Conservation (phyloP, 2,329 filamentous ascomycete species). For the Tolypocladium ovalisporum region DNA sequence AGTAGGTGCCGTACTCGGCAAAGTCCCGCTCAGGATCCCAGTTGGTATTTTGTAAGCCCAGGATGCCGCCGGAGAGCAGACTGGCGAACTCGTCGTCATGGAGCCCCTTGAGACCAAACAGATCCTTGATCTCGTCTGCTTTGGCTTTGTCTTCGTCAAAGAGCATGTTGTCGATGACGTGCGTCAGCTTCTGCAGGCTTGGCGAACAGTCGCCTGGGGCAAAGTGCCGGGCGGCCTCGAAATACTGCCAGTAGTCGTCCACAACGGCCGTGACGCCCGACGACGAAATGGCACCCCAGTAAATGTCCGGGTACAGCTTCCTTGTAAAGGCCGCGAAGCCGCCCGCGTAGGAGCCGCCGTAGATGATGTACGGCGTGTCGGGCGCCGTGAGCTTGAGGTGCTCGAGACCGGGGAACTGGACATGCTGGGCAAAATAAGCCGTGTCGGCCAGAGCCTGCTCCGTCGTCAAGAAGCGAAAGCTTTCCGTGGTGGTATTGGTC, state of each 20-base stretch:
- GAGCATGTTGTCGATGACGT: conserved; percentile 40
- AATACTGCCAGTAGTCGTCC: conserved; percentile 62
- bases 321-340: conserved; percentile 68
- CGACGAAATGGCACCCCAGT: conserved; percentile 69
- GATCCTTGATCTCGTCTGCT: conserved; percentile 33
- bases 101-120: conserved; percentile 36
- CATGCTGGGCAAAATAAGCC: conserved; percentile 67
- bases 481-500: conserved; percentile 53
- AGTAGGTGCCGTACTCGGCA: conserved; percentile 34
- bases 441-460: conserved; percentile 75
- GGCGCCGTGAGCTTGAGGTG: conserved; percentile 54
- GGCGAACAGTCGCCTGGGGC: conserved; percentile 50
- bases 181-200: conserved; percentile 46
- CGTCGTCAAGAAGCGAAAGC: conserved; percentile 70
- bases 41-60: conserved; percentile 34
- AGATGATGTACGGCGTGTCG: conserved; percentile 61
- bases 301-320: conserved; percentile 65
- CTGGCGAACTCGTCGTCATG: conserved; percentile 37
- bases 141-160: conserved; percentile 26
- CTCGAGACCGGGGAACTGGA: conserved; percentile 60
- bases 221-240: conserved; percentile 37
- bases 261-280: conserved; percentile 72
- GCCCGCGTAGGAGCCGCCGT: conserved; percentile 78
- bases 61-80: conserved; percentile 28
- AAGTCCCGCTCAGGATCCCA: conserved; percentile 39